A percentile compares a stretch with the other conserved stretches of the same genome.
phyloP scores from a whole-genome alignment of 306 rosid genomes.

The Vicia villosa region DNA sequence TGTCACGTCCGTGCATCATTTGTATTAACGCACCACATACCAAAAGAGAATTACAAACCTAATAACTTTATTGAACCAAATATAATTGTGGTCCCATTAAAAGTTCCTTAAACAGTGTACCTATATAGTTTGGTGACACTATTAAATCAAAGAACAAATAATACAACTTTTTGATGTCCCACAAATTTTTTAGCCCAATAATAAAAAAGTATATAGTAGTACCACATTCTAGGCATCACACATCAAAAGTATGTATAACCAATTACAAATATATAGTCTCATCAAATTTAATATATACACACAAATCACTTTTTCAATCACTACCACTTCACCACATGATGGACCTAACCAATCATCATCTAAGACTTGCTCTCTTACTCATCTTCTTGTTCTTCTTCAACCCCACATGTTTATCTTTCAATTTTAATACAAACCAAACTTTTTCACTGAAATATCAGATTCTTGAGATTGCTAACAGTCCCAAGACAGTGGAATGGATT shows the following conservation, averaged over 20 bases:
- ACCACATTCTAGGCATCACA: too few species aligned
- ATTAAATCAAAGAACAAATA: not conserved
- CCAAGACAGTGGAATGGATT: constrained; percentile 65
- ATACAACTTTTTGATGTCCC: not conserved
- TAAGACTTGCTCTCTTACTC: constrained; percentile 27
- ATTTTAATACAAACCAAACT: constrained; percentile 30
- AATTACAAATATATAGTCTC: not conserved
- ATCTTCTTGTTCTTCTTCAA: constrained; percentile 20
- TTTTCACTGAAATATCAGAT: constrained; percentile 45
- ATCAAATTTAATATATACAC: too few species aligned
- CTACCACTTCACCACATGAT: constrained; percentile 41
- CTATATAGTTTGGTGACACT: not conserved
- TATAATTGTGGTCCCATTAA: not conserved
- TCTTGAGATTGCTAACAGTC: constrained; percentile 55
- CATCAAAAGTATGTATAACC: not conserved
- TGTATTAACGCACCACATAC: too few species aligned
- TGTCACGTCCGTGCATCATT: too few species aligned
- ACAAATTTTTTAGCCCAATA: not conserved
- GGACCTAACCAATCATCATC: constrained; percentile 5
- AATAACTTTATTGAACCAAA: too few species aligned
- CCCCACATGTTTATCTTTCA: constrained; percentile 42
- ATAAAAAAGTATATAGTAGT: too few species aligned
- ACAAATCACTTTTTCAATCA: too few species aligned
- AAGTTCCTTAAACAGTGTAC: not conserved
- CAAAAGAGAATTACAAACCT: too few species aligned